phyloP scores from a whole-genome alignment of 2,329 filamentous ascomycete species.

The Stemphylium beticola region DNA sequence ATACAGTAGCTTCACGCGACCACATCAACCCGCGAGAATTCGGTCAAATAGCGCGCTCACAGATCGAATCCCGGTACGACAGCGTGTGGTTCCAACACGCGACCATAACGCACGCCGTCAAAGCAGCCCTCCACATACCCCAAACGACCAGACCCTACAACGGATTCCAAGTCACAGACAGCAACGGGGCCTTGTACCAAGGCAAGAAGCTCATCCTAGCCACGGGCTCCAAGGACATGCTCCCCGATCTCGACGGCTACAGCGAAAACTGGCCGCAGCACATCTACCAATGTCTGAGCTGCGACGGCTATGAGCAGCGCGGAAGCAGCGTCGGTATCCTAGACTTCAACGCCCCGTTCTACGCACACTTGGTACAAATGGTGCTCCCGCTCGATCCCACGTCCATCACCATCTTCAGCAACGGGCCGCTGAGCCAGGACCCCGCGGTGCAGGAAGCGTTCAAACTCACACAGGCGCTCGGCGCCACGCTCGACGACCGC shows the following conservation, averaged over 20 bases:
- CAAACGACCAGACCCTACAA: slow-evolving; percentile 25
- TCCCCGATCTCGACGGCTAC: slow-evolving; percentile 61
- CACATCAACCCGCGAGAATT: slow-evolving; percentile 36
- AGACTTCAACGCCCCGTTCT: slow-evolving; percentile 26
- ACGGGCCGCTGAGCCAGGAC: slow-evolving; percentile 22
- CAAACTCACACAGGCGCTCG: slow-evolving; percentile 25
- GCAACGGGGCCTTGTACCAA: slow-evolving; percentile 50
- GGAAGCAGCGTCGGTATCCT: slow-evolving; percentile 47
- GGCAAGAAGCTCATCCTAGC: slow-evolving; percentile 64
- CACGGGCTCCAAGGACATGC: slow-evolving; percentile 59
- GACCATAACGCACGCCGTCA: slow-evolving; percentile 29
- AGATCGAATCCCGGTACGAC: slow-evolving; percentile 47
- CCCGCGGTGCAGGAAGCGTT: slow-evolving; percentile 27
- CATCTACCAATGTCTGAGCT: slow-evolving; percentile 65
- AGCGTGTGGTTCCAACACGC: slow-evolving; percentile 42
- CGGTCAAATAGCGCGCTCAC: slow-evolving; percentile 39
- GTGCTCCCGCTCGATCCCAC: slow-evolving; percentile 31
- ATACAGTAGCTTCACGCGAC: slow-evolving; percentile 44
- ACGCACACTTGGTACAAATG: slow-evolving; percentile 35
- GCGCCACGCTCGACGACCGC: slow-evolving; percentile 34
- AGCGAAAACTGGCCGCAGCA: slow-evolving; percentile 58
- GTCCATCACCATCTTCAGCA: slow-evolving; percentile 36
- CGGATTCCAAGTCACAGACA: slow-evolving; percentile 53
- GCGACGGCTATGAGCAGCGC: slow-evolving; percentile 65
- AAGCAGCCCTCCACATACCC: slow-evolving; percentile 20